Percentiles rank a stretch among this genome's conserved stretches.
phyloP scores from a whole-genome alignment of 2,329 filamentous ascomycete genomes.

The Endoconidiophora polonica region DNA sequence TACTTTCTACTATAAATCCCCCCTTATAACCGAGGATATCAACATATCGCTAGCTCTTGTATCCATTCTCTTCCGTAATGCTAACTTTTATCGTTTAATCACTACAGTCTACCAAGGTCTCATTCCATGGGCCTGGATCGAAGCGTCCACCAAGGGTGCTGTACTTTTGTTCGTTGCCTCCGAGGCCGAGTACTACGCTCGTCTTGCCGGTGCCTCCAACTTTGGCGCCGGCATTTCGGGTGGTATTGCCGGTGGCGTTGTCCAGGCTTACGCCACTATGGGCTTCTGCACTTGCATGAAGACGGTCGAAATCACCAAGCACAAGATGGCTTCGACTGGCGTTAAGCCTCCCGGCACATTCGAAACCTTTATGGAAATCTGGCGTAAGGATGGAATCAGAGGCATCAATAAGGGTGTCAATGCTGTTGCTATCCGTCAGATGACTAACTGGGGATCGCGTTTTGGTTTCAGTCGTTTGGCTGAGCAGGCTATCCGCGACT shows the following conservation, averaged over 20 bases:
- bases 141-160: slow-evolving; percentile 97
- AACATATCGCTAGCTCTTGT: too few species aligned
- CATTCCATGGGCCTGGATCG: slow-evolving; percentile 99
- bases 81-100: too few species aligned
- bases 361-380: slow-evolving; percentile 92
- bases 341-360: slow-evolving; percentile 81
- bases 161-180: slow-evolving; percentile 98
- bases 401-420: slow-evolving; percentile 99
- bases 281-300: slow-evolving; percentile 99
- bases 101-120: slow-evolving; percentile 92
- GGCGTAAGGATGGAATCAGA: slow-evolving; percentile 77
- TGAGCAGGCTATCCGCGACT: slow-evolving; percentile 68
- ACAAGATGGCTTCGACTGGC: slow-evolving; percentile 75
- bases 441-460: slow-evolving; percentile 97
- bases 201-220: slow-evolving; percentile 63
- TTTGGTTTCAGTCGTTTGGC: slow-evolving; percentile 88
- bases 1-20: too few species aligned
- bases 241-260: slow-evolving; percentile 85
- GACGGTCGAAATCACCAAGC: slow-evolving; percentile 98
- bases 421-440: slow-evolving; percentile 93
- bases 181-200: slow-evolving; percentile 92
- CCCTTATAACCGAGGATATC: too few species aligned
- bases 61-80: too few species aligned
- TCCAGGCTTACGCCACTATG: slow-evolving; percentile 98
- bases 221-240: slow-evolving; percentile 80